Conservation (phyloP, 345 rosid species). For the Salix brachista region DNA sequence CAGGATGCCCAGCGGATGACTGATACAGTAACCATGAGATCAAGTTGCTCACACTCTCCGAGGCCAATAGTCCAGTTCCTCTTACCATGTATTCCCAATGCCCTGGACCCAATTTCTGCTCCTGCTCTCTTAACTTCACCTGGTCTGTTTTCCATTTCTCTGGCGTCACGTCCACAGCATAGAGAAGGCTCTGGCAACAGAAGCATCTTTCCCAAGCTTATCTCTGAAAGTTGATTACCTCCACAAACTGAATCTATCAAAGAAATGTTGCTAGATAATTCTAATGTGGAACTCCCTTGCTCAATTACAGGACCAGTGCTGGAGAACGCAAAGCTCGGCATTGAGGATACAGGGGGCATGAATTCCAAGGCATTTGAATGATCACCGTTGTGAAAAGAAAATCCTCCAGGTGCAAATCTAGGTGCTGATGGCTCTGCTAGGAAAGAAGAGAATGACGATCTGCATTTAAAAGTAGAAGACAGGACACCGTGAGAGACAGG, state of each 20-base stretch:
- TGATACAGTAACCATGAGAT: constrained; percentile 45
- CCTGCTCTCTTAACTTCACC: constrained; percentile 33
- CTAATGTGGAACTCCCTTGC: constrained; percentile 16
- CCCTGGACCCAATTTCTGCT: constrained; percentile 34
- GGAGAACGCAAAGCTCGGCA: constrained; percentile 63
- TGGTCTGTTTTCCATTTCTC: constrained; percentile 30
- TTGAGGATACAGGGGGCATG: constrained; percentile 40
- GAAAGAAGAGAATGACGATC: constrained; percentile 49
- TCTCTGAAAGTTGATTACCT: constrained; percentile 39
- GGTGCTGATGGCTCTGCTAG: constrained; percentile 40
- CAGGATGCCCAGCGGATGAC: constrained; percentile 73
- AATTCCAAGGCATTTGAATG: constrained; percentile 34
- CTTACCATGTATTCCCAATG: constrained; percentile 43
- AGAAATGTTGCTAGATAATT: constrained; percentile 15
- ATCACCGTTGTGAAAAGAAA: constrained; percentile 37
- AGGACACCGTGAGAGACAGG: constrained; percentile 28
- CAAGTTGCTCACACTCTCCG: constrained; percentile 50
- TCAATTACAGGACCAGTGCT: constrained; percentile 29
- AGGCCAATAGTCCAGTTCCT: constrained; percentile 58
- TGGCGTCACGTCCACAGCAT: constrained; percentile 17
- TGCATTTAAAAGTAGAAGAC: constrained; percentile 41
- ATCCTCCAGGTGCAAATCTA: constrained; percentile 29
- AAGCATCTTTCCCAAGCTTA: constrained; percentile 24
- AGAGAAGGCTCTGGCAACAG: constrained; percentile 25
- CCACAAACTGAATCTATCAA: constrained; percentile 14